phyloP scores from a whole-genome alignment of 2,329 filamentous ascomycete genomes.

The Dactylellina haptotyla region DNA sequence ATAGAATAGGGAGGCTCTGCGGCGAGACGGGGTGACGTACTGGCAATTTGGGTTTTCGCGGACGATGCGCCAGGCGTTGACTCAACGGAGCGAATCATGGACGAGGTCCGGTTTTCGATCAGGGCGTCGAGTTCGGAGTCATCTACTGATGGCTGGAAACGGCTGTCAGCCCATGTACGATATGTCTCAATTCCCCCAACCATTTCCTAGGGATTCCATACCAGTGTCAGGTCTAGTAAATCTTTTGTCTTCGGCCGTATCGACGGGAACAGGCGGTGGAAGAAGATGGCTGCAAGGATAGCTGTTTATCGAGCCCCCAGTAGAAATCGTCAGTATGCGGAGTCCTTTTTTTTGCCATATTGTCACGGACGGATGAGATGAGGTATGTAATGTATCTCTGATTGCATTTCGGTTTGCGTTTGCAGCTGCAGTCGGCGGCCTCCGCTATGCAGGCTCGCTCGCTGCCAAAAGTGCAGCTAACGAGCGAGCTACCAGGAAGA shows the following conservation, averaged over 20 bases:
- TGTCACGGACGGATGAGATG: conserved; percentile 26
- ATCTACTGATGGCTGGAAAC: conserved; percentile 75
- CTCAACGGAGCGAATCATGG: conserved; percentile 71
- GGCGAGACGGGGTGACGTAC: conserved; percentile 56
- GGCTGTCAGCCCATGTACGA: background rate
- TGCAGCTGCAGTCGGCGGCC: conserved; percentile 13
- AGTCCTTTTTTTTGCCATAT: conserved; percentile 19
- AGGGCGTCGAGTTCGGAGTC: conserved; percentile 91
- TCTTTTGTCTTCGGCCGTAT: conserved; percentile 84
- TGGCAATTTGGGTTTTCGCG: conserved; percentile 56
- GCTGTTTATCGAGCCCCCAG: conserved; percentile 68
- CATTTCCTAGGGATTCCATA: conserved; percentile 24
- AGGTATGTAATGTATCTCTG: no score
- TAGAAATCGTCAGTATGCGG: conserved; percentile 33
- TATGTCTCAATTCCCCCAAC: background rate
- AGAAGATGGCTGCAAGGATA: conserved; percentile 96
- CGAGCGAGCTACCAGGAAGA: background rate
- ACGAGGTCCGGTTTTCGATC: conserved; percentile 85
- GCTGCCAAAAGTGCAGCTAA: conserved; percentile 46
- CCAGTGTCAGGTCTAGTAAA: conserved; percentile 85
- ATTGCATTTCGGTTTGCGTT: no score
- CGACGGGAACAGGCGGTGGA: conserved; percentile 95
- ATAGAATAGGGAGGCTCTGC: background rate
- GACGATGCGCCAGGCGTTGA: conserved; percentile 53
- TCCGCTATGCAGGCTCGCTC: conserved; percentile 18